Evolutionary conservation across 768 basidiomycete genomes (phyloP).

Genomic region (Agaricus blazei): DNA sequence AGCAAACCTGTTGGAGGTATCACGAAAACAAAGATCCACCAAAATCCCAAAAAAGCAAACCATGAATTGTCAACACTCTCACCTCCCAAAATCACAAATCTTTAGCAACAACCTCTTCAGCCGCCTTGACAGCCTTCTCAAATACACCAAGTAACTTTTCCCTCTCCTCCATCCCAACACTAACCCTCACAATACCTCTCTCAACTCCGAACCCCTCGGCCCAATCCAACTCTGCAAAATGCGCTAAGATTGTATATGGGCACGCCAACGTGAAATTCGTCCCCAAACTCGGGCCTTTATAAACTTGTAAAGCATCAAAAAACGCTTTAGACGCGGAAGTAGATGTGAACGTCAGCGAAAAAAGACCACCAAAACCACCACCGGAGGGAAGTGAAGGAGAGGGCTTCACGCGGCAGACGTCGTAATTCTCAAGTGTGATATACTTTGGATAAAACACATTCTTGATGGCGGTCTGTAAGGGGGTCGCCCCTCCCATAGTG

Average conservation of each 20-base stretch:
- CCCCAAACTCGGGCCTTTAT: slow-evolving; percentile 89
- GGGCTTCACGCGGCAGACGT: slow-evolving; percentile 51
- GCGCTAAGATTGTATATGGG: slow-evolving; percentile 90
- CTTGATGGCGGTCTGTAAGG: slow-evolving; percentile 51
- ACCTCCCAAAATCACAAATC: neutral
- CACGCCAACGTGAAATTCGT: slow-evolving; percentile 96
- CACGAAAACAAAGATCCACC: neutral
- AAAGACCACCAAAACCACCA: slow-evolving; percentile 81
- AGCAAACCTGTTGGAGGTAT: slow-evolving; percentile 28
- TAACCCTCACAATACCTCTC: slow-evolving; percentile 76
- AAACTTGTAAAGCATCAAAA: slow-evolving; percentile 77
- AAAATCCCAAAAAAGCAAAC: neutral
- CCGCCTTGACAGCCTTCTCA: slow-evolving; percentile 54
- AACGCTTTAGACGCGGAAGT: slow-evolving; percentile 66
- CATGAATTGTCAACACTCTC: neutral
- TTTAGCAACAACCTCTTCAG: neutral
- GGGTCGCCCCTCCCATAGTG: slow-evolving; percentile 25
- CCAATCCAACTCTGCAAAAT: slow-evolving; percentile 89
- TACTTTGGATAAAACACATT: slow-evolving; percentile 91
- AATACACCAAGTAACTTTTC: slow-evolving; percentile 55
- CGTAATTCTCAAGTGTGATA: slow-evolving; percentile 66
- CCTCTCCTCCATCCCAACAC: slow-evolving; percentile 84
- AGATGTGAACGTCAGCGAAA: slow-evolving; percentile 81
- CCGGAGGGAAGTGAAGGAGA: slow-evolving; percentile 25
- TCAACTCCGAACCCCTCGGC: slow-evolving; percentile 86